phyloP scores from a whole-genome alignment of 1,139 yeast genomes.

The Yarrowia galli region DNA sequence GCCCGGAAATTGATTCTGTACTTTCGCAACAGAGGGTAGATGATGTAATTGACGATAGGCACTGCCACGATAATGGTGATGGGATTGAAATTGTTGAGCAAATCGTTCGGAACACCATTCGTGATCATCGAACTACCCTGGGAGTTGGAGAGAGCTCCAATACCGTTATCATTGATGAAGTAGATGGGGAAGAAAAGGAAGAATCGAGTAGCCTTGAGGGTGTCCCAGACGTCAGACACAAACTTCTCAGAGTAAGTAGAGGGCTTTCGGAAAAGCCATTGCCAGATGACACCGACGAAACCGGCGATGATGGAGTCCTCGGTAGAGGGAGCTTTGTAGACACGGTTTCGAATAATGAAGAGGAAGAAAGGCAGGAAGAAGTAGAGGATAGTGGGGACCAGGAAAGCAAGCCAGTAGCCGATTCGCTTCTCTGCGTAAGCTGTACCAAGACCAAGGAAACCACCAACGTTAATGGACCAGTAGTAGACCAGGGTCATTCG shows the following conservation, averaged over 20 bases:
- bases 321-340: slow-evolving; percentile 54
- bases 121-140: slow-evolving; percentile 72
- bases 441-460: slow-evolving; percentile 69
- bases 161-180: slow-evolving; percentile 70
- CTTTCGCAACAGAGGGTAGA: slow-evolving; percentile 68
- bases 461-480: slow-evolving; percentile 72
- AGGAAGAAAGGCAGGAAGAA: slow-evolving; percentile 59
- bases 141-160: slow-evolving; percentile 67
- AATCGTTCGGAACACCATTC: slow-evolving; percentile 74
- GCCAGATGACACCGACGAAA: slow-evolving; percentile 53
- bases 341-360: slow-evolving; percentile 51
- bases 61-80: slow-evolving; percentile 68
- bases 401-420: slow-evolving; percentile 69
- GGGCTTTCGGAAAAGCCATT: slow-evolving; percentile 46
- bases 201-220: slow-evolving; percentile 66
- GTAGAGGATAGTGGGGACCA: slow-evolving; percentile 62
- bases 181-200: slow-evolving; percentile 69
- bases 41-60: slow-evolving; percentile 64
- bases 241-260: slow-evolving; percentile 59
- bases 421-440: slow-evolving; percentile 63
- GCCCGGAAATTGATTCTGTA: slow-evolving; percentile 65
- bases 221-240: slow-evolving; percentile 66
- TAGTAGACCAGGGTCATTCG: slow-evolving; percentile 71
- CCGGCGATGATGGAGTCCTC: slow-evolving; percentile 61
- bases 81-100: slow-evolving; percentile 72